Evolutionary conservation across 257 asterid species (phyloP), one percentile per base, ranked within the genome.

Genomic region (Solanum habrochaites): DNA sequence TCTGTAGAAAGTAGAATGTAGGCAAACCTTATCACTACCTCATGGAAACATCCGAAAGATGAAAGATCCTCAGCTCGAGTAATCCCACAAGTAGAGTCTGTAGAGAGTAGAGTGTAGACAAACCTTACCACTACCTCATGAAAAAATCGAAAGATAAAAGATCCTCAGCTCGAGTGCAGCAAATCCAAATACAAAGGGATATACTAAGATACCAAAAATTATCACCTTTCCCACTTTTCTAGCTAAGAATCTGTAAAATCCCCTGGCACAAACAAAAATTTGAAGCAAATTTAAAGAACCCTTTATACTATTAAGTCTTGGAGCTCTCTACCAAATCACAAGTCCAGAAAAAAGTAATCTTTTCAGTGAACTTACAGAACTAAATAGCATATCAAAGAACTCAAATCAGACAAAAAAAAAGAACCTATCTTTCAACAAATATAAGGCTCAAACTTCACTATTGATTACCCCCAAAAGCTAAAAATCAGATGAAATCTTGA

Each of bases 301-400:
- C 37, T 43, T 47, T 80, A 27, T 29, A 16, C 56, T 15, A 27
- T 16, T 27, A 52, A 77, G 43, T 80, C 67, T 27, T 27, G 27
- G 23, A 45, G 66, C 40, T 80, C 0, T 27, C 84, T n/a, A 47
- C 42, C 18, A 45, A 78, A 80, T 80, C 67, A 85, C 74, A 85
- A 82, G 42, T 72, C 84, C 66, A 82, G 11, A 60, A 86, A 83
- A 83, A 42, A 35, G 72, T 83, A 86, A 64, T 85, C 69, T 45
- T 71, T 42, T 18, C 70, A 80, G 42, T 32, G 47, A 85, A 88
- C 43, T 71, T 27, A 45, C 42, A 85, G 83, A 91, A 31, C 32
- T 5, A 20, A 18, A 85, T 56, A 89, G 67, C n/a, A 86, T 47
- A 58, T 87, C 91, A 88, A 88, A 91, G 73, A 70, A 42, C 25